Evolutionary conservation across 352 stramenopile species (phyloP).

Genomic region (Pythium myriotylum): DNA sequence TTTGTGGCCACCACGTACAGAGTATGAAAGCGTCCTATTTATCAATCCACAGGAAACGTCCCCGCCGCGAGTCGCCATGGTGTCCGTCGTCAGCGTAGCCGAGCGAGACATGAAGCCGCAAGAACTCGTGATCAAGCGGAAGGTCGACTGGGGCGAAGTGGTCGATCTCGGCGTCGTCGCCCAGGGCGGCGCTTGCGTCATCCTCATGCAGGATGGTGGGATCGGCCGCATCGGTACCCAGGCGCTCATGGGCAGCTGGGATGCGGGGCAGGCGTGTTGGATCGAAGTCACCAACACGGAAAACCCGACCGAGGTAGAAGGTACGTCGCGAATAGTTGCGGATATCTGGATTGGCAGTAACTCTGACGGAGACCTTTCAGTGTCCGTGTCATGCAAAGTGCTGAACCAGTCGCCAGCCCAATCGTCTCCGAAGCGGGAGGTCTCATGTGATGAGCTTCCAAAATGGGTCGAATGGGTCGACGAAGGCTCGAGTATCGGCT

Average conservation of each 20-base stretch:
- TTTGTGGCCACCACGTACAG: conserved; percentile 32
- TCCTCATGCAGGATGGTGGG: conserved; percentile 73
- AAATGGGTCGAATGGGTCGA: conserved; percentile 79
- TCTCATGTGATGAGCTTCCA: conserved; percentile 37
- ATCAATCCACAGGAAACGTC: conserved; percentile 67
- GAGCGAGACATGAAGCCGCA: conserved; percentile 60
- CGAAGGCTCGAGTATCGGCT: conserved; percentile 79
- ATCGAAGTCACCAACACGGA: conserved; percentile 73
- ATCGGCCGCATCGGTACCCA: conserved; percentile 79
- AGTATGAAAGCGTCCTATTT: conserved; percentile 80
- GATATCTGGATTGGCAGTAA: no score
- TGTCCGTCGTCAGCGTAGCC: conserved; percentile 68
- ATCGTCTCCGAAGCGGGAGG: conserved; percentile 32
- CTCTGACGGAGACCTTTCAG: no score
- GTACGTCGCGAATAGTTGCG: conserved; percentile 14
- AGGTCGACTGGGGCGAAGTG: conserved; percentile 66
- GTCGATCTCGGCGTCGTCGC: conserved; percentile 78
- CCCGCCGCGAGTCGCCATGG: conserved; percentile 71
- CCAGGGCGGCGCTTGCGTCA: conserved; percentile 76
- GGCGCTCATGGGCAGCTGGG: conserved; percentile 85
- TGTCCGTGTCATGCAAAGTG: conserved; percentile 80
- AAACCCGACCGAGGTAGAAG: conserved; percentile 72
- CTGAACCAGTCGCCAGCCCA: conserved; percentile 42
- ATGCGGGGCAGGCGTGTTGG: conserved; percentile 73
- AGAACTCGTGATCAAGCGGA: conserved; percentile 74